phyloP scores from a whole-genome alignment of 371 early-diverging fungal species.

The Funneliformis caledonium region DNA sequence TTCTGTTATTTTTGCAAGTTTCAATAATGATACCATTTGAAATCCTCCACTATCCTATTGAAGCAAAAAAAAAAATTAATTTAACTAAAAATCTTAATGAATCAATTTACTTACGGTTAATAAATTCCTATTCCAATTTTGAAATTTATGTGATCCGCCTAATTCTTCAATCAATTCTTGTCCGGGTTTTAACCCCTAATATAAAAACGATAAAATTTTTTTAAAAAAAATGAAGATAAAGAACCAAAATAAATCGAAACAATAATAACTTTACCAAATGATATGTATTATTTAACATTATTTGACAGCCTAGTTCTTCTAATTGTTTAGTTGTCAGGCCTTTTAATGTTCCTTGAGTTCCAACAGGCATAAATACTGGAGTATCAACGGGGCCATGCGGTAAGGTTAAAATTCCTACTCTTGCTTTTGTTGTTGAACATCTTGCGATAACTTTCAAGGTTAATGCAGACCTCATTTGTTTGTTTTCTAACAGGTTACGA shows the following conservation, averaged over 20 bases:
- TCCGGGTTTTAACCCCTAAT: constrained; percentile 66
- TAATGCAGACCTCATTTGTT: constrained; percentile 62
- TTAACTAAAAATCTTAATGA: neutral
- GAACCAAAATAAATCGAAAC: neutral
- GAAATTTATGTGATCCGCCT: constrained; percentile 88
- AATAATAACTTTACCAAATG: constrained; percentile 65
- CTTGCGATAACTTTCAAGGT: constrained; percentile 71
- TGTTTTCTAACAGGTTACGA: neutral
- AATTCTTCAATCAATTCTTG: constrained; percentile 76
- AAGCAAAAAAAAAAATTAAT: neutral
- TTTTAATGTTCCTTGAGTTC: constrained; percentile 96
- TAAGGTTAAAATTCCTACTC: constrained; percentile 78
- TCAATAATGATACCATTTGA: constrained; percentile 92
- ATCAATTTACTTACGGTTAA: constrained; percentile 66
- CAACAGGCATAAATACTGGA: constrained; percentile 98
- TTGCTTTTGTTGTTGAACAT: constrained; percentile 92
- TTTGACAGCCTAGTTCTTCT: constrained; percentile 84
- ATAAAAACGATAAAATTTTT: neutral
- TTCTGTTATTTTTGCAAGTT: constrained; percentile 87
- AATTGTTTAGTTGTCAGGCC: constrained; percentile 83
- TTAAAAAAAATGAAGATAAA: neutral
- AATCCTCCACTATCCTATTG: constrained; percentile 91
- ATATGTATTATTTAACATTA: constrained; percentile 94
- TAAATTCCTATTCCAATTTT: constrained; percentile 85
- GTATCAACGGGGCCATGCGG: constrained; percentile 86